Evolutionary conservation across 805 yeast genomes (phyloP), one percentile per base, ranked within the genome.

Genomic region (Saccharomyces jurei): DNA sequence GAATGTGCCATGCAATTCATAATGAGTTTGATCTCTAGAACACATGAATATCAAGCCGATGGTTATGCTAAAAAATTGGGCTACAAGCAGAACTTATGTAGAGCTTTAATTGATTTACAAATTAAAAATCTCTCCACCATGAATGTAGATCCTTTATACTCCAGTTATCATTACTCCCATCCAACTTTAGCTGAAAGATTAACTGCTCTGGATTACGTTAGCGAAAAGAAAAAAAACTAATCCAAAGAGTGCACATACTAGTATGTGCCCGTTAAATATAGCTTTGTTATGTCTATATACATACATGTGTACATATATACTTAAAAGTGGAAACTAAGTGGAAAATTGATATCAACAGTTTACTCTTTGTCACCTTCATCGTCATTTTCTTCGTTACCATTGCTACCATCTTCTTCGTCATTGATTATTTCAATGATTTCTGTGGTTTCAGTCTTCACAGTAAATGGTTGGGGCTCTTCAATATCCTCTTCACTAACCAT

Each of bases 41-140:
- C 82, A 61, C 87, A 86, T 63, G 99, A 94, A 74, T 94, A 84
- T 66, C 89, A 94, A 73, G 98, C 99, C 17, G 99, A 92, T 70
- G 82, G 78, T 58, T 90, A 80, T 68, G 97, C 98, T 17, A 83
- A 82, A 54, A 75, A 78, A 50, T 79, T 83, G 61, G 96, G 96
- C 27, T 84, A 83, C 67, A 77, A 87, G 8, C 75, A 78, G 31
- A 83, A 83, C 51, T 80, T 94, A 67, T 80, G 86, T 51, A 75
- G 74, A 52, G 84, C 96, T 1, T 79, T 94, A 66, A 84, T 89
- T 66, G 82, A 80, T 58, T 74, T 94, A 58, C 87, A 85, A 65
- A 82, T 82, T 63, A 87, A 89, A 66, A 92, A 94, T 71, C 79
- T 94, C 67, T 78, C 89, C 54, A 80, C 90, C n/a, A 79, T 89